Evolutionary conservation across 73 alveolate genomes (phyloP), one percentile per base, ranked within the genome.

Genomic region (Paramecium sexaurelia): DNA sequence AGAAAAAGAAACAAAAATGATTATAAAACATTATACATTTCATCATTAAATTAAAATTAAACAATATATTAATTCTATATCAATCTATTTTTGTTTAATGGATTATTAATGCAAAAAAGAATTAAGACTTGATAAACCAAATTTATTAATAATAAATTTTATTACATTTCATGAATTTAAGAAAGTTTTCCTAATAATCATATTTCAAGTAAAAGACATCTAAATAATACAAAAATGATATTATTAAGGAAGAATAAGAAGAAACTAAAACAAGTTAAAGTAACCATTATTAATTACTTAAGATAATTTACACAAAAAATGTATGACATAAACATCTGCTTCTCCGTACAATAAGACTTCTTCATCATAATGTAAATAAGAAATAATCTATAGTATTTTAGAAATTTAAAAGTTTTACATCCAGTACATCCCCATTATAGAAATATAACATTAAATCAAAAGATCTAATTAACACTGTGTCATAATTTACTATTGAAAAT

Each of bases 341-440:
- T 35, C 86, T 15, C 61, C 86, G 15, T 35, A 71, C 8, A 37
- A 7, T 6, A 37, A 71, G 17, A 19, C 13, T 27, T 9, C 86
- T 15, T 71, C 32, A 71, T 71, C 86, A 33, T 71, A 71, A 71
- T 71, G 86, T 71, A 71, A 71, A 35, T 8, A 71, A 33, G 17
- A 35, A 32, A 71, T 71, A 71, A 33, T 33, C 57, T 35, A 71
- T 35, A 71, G 86, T 71, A 37, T 37, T 71, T 36, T 20, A 37
- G 86, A 71, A 71, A 37, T 71, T 71, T 33, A 71, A 71, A 33
- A 71, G 35, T 13, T 35, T 27, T 33, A 71, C 17, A 20, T 35
- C 55, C 1, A 37, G 56, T 71, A 35, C 55, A 2, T 71, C 86
- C 1, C 86, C 86, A 13, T 2, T 8, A 29, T 61, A 61, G 43